Evolutionary conservation across 1,284 basidiomycete genomes (phyloP), one percentile per base, ranked within the genome.

Genomic region (Marasmius oreades): DNA sequence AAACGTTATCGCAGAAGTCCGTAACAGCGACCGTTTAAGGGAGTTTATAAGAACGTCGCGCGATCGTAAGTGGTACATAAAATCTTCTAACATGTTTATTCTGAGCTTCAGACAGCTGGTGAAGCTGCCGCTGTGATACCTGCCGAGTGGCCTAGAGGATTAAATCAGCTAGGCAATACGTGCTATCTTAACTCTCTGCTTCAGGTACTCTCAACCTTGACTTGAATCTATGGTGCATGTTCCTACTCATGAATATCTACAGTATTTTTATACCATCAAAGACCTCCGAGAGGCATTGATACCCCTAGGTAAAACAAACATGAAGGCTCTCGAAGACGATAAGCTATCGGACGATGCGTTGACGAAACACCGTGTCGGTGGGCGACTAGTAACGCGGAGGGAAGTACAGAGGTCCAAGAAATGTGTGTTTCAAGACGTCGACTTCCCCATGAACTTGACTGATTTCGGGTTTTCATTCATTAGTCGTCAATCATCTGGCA

Each of bases 261-360:
- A 95, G 85, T 97, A 97, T 70, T 95, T 97, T 69, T 96, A 94
- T 70, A 95, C 93, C n/a, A 92, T 97, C 70, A 88, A 84, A 65
- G 90, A 93, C 48, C 78, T 97, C 26, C 83, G 94, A 39, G 86
- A 88, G 10, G 85, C 88, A 6, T 84, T 96, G 16, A 72, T 81
- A 24, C 79, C 82, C 1, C 78, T 88, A 72, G 79, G 79, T 22
- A 78, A 81, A 55, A 69, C 79, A 31, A 81, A 81, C 36, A 59
- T 78, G 46, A 85, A 85, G 59, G 66, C 76, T 1, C 61, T 84
- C 20, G 85, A 87, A 28, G 82, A 88, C 36, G 86, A 86, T 55
- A 87, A 86, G 60, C 72, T 88, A 52, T 85, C 86, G 2, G 90
- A 92, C 54, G 90, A 90, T 59, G 88, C 91, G 62, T 70, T 92